Conservation (phyloP, 2,329 filamentous ascomycete species). For the Aureobasidium uvarum region DNA sequence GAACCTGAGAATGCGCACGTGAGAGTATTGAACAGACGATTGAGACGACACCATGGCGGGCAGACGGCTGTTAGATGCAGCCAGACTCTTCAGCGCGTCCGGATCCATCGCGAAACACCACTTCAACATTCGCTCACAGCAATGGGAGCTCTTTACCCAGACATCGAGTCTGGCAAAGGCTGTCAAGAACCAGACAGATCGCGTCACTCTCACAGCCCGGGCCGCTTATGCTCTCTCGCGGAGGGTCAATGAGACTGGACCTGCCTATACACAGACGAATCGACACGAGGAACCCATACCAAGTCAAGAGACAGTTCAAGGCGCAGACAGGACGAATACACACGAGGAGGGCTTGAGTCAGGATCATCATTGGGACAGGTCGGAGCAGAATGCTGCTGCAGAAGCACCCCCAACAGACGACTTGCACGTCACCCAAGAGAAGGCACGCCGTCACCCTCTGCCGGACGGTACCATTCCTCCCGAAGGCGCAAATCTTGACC, state of each 20-base stretch:
- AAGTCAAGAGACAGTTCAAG: constrained; percentile 34
- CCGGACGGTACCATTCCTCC: constrained; percentile 54
- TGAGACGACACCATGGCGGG: constrained; percentile 47
- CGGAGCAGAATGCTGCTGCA: constrained; percentile 43
- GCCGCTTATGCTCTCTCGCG: constrained; percentile 60
- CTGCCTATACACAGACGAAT: constrained; percentile 36
- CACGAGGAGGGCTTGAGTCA: constrained; percentile 46
- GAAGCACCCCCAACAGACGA: constrained; percentile 41
- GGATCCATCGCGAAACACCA: constrained; percentile 53
- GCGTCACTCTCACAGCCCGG: constrained; percentile 59
- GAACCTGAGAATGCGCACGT: not conserved
- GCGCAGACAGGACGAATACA: constrained; percentile 35
- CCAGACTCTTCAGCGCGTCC: constrained; percentile 51
- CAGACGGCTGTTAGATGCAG: constrained; percentile 52
- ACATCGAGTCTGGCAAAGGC: constrained; percentile 65
- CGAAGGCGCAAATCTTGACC: constrained; percentile 36
- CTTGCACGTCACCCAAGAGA: constrained; percentile 48
- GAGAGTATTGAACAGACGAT: not conserved
- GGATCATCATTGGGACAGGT: constrained; percentile 52
- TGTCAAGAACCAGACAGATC: constrained; percentile 60
- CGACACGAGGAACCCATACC: constrained; percentile 33
- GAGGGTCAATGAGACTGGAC: constrained; percentile 55
- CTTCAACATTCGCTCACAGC: constrained; percentile 57
- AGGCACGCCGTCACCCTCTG: constrained; percentile 45
- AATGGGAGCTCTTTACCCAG: constrained; percentile 61